These are phyloP conservation scores for Lasiosphaeria hispida DNA, from an alignment of 495 filamentous ascomycete species.

Conservation along the genomic window DNA sequence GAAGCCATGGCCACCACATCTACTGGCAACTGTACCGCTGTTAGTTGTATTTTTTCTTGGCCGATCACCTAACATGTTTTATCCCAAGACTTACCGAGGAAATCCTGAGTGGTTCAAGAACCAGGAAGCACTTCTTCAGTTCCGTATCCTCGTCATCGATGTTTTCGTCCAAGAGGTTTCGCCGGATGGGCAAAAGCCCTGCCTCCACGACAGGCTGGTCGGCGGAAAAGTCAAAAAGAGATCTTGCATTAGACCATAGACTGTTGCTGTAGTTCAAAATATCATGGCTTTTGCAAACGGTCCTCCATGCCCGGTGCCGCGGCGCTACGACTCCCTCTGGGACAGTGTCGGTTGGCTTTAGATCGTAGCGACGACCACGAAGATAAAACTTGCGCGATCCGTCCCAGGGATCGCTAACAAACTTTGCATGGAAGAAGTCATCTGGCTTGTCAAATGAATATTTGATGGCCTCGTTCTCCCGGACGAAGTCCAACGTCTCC, in stretches of 20 bases:
- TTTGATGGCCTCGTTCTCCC: constrained; percentile 43
- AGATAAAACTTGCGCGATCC: constrained; percentile 64
- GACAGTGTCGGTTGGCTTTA: constrained; percentile 45
- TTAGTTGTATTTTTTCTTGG: constrained; percentile 17
- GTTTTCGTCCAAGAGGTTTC: constrained; percentile 74
- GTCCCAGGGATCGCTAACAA: constrained; percentile 71
- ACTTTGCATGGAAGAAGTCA: constrained; percentile 59
- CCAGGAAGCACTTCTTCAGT: constrained; percentile 43
- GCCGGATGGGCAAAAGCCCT: constrained; percentile 66
- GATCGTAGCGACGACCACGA: constrained; percentile 37
- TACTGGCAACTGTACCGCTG: constrained; percentile 57
- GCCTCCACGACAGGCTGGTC: constrained; percentile 78
- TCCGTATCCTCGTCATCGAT: constrained; percentile 33
- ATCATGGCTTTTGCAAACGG: constrained; percentile 22
- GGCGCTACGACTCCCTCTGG: constrained; percentile 34
- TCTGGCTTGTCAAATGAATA: constrained; percentile 54
- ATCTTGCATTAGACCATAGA: constrained; percentile 36
- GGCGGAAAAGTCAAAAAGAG: constrained; percentile 41
- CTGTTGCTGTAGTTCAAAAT: constrained; percentile 48
- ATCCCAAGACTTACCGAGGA: constrained; percentile 61
- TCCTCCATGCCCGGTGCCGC: constrained; percentile 23
- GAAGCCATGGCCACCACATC: constrained; percentile 63
- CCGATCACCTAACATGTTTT: no score
- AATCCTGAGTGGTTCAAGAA: constrained; percentile 58
- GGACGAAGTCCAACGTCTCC: constrained; percentile 54